These are phyloP conservation scores for Leptographium procerum DNA, from an alignment of 2,329 filamentous ascomycete species.

Conservation along the genomic window DNA sequence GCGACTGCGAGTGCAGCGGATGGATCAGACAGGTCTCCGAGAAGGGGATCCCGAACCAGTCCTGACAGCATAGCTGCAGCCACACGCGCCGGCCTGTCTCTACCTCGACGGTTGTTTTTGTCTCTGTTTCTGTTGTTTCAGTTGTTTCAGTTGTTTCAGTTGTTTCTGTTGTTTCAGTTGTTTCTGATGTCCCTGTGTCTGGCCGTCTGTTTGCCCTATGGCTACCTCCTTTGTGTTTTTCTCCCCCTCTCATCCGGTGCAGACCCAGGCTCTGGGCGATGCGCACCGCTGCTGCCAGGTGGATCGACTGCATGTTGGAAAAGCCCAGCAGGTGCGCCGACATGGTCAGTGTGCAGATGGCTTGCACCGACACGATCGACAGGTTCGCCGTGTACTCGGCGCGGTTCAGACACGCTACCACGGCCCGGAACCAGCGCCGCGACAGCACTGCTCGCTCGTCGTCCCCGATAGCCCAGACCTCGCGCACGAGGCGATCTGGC, in stretches of 20 bases:
- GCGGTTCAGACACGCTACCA: slow-evolving; percentile 30
- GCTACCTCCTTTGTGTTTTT: no score
- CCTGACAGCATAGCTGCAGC: slow-evolving; percentile 26
- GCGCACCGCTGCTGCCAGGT: slow-evolving; percentile 30
- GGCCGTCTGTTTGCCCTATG: no score
- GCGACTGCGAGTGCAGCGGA: slow-evolving; percentile 22
- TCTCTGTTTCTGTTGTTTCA: neutral
- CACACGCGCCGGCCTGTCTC: slow-evolving; percentile 25
- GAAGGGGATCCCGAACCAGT: slow-evolving; percentile 25
- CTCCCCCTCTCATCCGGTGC: slow-evolving; percentile 23
- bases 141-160: neutral
- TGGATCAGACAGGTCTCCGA: slow-evolving; percentile 27
- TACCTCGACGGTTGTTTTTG: slow-evolving; percentile 10
- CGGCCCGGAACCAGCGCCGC: slow-evolving; percentile 32
- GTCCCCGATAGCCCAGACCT: slow-evolving; percentile 30
- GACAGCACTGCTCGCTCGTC: slow-evolving; percentile 28
- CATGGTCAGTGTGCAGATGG: slow-evolving; percentile 35
- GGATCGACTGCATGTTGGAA: slow-evolving; percentile 33
- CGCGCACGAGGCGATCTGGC: slow-evolving; percentile 19
- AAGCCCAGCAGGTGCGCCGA: slow-evolving; percentile 36
- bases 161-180: neutral
- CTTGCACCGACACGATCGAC: slow-evolving; percentile 30
- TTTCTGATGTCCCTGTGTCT: neutral
- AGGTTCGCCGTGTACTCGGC: slow-evolving; percentile 32
- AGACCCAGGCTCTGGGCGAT: slow-evolving; percentile 36